These are phyloP conservation scores for Endocladia muricata DNA, from an alignment of 31 red algal genomes.

Conservation along the genomic window DNA sequence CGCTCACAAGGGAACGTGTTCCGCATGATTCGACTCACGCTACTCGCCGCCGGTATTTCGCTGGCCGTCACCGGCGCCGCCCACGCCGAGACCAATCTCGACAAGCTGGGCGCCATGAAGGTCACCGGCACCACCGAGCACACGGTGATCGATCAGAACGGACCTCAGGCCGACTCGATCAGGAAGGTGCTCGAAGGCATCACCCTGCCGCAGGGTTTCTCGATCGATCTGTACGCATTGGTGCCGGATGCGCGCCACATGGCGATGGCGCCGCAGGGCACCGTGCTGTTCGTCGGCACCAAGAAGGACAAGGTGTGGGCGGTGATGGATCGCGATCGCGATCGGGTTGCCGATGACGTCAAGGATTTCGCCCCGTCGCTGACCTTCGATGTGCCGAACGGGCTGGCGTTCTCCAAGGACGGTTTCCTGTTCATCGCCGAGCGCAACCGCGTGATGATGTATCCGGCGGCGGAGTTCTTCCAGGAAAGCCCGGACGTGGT, in stretches of 20 bases:
- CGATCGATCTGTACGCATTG: background rate
- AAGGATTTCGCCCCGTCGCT: background rate
- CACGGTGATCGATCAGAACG: background rate
- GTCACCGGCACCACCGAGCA: background rate
- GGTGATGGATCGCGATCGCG: background rate
- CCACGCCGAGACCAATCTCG: background rate
- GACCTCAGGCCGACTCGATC: background rate
- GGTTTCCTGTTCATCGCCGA: conserved; percentile 6
- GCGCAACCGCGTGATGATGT: background rate
- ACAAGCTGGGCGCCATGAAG: background rate
- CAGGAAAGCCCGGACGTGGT: background rate
- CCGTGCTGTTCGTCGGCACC: background rate
- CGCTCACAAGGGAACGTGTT: too few species aligned
- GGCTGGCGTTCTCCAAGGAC: background rate
- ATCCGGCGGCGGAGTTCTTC: background rate
- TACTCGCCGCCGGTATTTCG: background rate
- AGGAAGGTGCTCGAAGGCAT: background rate
- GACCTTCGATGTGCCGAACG: background rate
- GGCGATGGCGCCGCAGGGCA: background rate
- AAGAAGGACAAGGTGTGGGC: background rate
- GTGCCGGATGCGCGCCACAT: background rate
- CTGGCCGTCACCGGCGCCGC: background rate
- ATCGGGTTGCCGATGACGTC: background rate
- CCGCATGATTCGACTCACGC: too few species aligned
- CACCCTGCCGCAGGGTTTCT: background rate